Base-by-base conservation (phyloP, 257 asterid species). In the Schizonepeta tenuifolia region DNA sequence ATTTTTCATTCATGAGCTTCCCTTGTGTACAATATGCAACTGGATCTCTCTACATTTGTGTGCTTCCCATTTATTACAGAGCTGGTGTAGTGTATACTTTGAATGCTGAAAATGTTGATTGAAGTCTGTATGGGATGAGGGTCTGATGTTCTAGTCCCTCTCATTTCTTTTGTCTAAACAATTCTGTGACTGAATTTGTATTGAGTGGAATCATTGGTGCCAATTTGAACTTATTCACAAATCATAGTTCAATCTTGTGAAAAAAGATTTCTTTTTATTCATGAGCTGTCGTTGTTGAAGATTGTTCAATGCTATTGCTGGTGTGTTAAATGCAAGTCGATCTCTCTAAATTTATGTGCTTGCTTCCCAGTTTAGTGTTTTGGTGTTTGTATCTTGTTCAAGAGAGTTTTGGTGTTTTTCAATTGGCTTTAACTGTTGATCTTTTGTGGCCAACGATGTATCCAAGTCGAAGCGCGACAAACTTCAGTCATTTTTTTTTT, bases 111-210 rank as follows among this genome's bases (percentile, higher is more conserved):
- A 31, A 31, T 31, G 36, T 31, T 31, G 36, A 31, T 31, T 31
- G 36, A 31, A 31, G 36, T 4, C 36, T 31, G 36, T 31, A 31
- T 5, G 36, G 36, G 36, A 5, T 31, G 36, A 31, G 36, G 5
- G 7, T 31, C 5, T 4, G 69, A 53, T 72, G 60, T 59, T 67
- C 21, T 62, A n/a, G 36, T 14, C 26, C 38, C 6, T 58, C 41
- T 26, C 9, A n/a, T 31, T n/a, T 74, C 35, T 24, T 54, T 17
- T 55, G 38, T 33, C 7, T 31, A 4, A 0, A 4, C 36, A 18
- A 15, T 11, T 28, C 26, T 36, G n/a, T 55, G 72, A 11, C 65
- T 53, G 43, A 13, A 47, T 56, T 61, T 50, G 44, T 57, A 50
- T 31, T 70, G 13, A 5, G 26, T 6, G 36, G 33, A 28, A 28